These are phyloP conservation scores for Actinidia arguta DNA, from an alignment of 179 eudicot genomes.

Conservation along the genomic window DNA sequence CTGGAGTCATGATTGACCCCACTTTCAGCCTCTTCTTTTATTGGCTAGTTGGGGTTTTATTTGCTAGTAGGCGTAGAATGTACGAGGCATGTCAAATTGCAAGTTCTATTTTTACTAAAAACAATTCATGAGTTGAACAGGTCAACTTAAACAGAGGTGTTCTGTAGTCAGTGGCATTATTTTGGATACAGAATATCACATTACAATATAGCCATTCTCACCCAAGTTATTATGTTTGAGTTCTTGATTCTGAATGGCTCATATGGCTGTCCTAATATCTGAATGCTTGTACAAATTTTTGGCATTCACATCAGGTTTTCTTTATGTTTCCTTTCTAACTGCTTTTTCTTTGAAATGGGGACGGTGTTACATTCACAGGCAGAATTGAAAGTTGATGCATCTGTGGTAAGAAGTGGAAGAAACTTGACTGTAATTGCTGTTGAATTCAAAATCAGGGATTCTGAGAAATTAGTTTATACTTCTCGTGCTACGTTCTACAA, in stretches of 20 bases:
- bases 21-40: too few relatives aligned
- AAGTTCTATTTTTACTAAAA: too few relatives aligned
- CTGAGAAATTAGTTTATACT: constrained; percentile 45
- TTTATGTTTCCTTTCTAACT: neutral
- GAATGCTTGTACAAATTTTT: neutral
- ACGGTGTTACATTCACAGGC: constrained; percentile 40
- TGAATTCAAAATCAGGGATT: constrained; percentile 54
- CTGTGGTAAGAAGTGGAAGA: constrained; percentile 71
- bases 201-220: neutral
- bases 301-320: neutral
- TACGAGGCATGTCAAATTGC: too few relatives aligned
- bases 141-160: neutral
- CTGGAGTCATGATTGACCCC: too few relatives aligned
- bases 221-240: neutral
- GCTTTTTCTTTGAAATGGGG: neutral
- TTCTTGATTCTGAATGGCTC: neutral
- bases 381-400: constrained; percentile 56
- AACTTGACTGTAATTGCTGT: constrained; percentile 61
- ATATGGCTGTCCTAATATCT: neutral
- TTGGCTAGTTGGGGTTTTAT: too few relatives aligned
- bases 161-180: neutral
- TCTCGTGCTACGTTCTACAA: constrained; percentile 65
- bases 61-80: too few relatives aligned
- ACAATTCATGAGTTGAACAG: neutral
- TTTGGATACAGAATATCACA: neutral